Evolutionary conservation across 805 yeast species (phyloP).

Genomic region (Zygoascus biomembranicola): DNA sequence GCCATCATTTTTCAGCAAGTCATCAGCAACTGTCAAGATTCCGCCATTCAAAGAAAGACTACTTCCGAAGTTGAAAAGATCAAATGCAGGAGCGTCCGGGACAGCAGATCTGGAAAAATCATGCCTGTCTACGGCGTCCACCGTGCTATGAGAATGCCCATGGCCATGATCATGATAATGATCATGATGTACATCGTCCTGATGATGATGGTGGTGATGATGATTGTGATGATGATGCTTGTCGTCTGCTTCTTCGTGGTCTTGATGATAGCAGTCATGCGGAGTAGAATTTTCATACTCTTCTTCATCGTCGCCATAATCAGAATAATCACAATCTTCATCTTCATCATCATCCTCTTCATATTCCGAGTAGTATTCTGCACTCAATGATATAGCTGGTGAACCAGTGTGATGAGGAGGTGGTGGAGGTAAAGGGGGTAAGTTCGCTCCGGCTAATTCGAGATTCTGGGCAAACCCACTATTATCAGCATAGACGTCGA

Average conservation of each 20-base stretch:
- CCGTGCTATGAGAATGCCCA: conserved; percentile 9
- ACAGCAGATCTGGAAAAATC: conserved; percentile 12
- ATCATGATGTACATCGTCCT: conserved; percentile 5
- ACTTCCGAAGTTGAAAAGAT: conserved; percentile 24
- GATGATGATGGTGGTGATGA: conserved; percentile 9
- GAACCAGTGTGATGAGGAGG: background rate
- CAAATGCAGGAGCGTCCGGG: conserved; percentile 1
- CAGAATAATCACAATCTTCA: conserved; percentile 2
- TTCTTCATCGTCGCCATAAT: conserved; percentile 3
- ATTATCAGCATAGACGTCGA: conserved; percentile 13
- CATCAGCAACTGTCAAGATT: conserved; percentile 64
- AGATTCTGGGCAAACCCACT: background rate
- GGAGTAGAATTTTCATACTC: conserved; percentile 2
- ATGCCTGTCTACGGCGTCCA: conserved; percentile 15
- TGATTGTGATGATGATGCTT: conserved; percentile 13
- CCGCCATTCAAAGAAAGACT: conserved; percentile 32
- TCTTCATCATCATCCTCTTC: conserved; percentile 6
- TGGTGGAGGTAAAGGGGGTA: background rate
- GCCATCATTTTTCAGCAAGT: conserved; percentile 70
- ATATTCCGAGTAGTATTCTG: background rate
- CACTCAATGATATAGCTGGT: background rate
- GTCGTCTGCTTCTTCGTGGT: conserved; percentile 5
- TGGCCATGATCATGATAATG: conserved; percentile 8
- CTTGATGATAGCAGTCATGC: conserved; percentile 7
- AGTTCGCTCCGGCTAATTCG: background rate